phyloP scores from a whole-genome alignment of 73 alveolate genomes.

The Paramecium primaurelia region DNA sequence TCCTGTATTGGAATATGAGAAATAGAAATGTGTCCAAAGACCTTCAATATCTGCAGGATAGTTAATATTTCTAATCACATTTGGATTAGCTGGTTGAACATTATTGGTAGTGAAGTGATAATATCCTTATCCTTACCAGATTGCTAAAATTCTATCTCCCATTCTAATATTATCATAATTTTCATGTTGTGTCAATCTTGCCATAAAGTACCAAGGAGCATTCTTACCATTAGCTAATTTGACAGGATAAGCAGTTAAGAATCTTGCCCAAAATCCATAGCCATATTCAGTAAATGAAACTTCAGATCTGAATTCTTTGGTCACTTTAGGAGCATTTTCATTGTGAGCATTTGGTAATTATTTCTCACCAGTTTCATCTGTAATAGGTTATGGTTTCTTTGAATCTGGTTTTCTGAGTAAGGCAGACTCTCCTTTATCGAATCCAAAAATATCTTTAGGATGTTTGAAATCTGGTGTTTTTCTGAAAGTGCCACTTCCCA shows the following conservation, averaged over 20 bases:
- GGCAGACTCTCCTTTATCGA: not conserved
- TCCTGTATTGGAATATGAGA: not conserved
- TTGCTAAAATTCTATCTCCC: conserved; percentile 52
- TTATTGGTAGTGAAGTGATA: conserved; percentile 46
- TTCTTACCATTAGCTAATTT: not conserved
- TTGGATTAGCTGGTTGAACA: not conserved
- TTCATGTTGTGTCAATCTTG: conserved; percentile 14
- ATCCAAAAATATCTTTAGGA: conserved; percentile 3
- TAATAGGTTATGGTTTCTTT: not conserved
- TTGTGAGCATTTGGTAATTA: not conserved
- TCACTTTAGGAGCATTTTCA: not conserved
- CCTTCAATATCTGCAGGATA: conserved; percentile 57
- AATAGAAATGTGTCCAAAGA: conserved; percentile 48
- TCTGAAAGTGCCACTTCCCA: conserved; percentile 37
- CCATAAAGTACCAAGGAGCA: conserved; percentile 38
- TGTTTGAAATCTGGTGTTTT: conserved; percentile 2
- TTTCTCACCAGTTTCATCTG: not conserved
- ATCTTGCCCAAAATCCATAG: conserved; percentile 47
- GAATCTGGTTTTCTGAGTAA: not conserved
- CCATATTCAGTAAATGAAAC: not conserved
- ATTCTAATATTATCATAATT: not conserved
- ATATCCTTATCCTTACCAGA: conserved; percentile 51
- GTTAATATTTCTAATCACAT: conserved; percentile 26
- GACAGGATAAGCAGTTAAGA: conserved; percentile 30
- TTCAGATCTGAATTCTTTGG: not conserved